Percentiles rank a stretch among this genome's conserved stretches.
These are phyloP conservation scores for Xanthoconium stramineum DNA, from an alignment of 768 basidiomycete genomes.

Conservation along the genomic window DNA sequence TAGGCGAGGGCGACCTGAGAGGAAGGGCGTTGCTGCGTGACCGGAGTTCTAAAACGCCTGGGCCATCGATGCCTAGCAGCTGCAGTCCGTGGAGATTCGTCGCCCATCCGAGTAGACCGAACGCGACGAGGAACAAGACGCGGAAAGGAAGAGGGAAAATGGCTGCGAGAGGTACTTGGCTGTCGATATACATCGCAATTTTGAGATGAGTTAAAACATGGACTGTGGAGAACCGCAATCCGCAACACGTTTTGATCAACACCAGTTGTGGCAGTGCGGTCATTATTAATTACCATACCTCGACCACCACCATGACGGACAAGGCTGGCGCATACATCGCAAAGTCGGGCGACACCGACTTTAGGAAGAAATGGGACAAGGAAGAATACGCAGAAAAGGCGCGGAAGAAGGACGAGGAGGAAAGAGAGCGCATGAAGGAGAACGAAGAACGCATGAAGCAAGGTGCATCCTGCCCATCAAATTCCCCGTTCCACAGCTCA, in stretches of 20 bases:
- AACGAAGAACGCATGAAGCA: slow-evolving; percentile 83
- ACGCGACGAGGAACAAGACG: slow-evolving; percentile 71
- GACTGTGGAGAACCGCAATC: neutral
- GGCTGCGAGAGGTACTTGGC: slow-evolving; percentile 48
- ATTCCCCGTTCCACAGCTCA: neutral
- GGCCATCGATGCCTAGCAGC: slow-evolving; percentile 68
- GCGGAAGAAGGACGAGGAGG: slow-evolving; percentile 75
- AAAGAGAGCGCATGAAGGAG: slow-evolving; percentile 78
- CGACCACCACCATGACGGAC: slow-evolving; percentile 23
- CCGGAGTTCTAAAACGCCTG: slow-evolving; percentile 63
- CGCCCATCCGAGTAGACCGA: slow-evolving; percentile 89
- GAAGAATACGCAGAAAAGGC: slow-evolving; percentile 86
- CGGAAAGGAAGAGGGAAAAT: slow-evolving; percentile 90
- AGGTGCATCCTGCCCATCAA: slow-evolving; percentile 43
- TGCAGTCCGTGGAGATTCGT: slow-evolving; percentile 87
- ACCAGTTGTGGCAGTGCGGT: neutral
- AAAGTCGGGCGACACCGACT: slow-evolving; percentile 61
- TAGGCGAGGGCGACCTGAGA: slow-evolving; percentile 14
- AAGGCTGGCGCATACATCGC: slow-evolving; percentile 35
- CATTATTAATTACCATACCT: neutral
- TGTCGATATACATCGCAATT: slow-evolving; percentile 31
- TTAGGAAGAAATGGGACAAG: slow-evolving; percentile 93
- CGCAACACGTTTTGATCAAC: no score
- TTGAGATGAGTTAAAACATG: neutral
- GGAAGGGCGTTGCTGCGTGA: slow-evolving; percentile 13